Conservation (phyloP, 1,139 yeast genomes). For the Eremothecium cymbalariae region DNA sequence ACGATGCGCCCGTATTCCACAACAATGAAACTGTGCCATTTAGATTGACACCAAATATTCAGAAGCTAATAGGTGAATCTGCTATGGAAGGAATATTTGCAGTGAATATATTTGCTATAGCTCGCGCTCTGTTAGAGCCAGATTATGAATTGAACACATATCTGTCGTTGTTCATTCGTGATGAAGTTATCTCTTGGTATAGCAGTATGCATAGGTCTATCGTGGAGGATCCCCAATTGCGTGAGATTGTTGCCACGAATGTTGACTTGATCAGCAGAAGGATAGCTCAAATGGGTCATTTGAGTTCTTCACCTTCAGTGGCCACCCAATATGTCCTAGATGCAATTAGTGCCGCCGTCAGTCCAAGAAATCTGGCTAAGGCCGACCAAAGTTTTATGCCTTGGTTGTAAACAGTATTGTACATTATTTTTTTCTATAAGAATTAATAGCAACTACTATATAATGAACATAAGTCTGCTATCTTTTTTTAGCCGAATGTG, state of each 20-base stretch:
- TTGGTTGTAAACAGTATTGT: conserved; percentile 42
- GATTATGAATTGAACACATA: conserved; percentile 85
- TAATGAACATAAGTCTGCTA: too few relatives aligned
- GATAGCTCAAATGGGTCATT: conserved; percentile 65
- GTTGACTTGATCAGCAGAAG: conserved; percentile 77
- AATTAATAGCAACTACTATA: too few relatives aligned
- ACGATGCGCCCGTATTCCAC: conserved; percentile 81
- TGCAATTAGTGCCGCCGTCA: conserved; percentile 89
- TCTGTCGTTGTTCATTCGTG: conserved; percentile 85
- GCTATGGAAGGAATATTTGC: conserved; percentile 88
- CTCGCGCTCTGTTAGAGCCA: conserved; percentile 82
- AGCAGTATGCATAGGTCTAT: conserved; percentile 62
- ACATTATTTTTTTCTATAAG: too few relatives aligned
- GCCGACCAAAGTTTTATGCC: conserved; percentile 97
- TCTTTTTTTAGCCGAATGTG: too few relatives aligned
- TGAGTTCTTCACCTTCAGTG: conserved; percentile 64
- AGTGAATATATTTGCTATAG: conserved; percentile 75
- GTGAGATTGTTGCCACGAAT: conserved; percentile 82
- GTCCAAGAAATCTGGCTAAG: conserved; percentile 87
- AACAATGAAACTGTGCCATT: conserved; percentile 95
- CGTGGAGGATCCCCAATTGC: conserved; percentile 62
- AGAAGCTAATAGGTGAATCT: conserved; percentile 85
- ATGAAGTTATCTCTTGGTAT: conserved; percentile 91
- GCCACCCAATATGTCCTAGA: conserved; percentile 93
- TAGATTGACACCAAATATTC: conserved; percentile 92